Conservation (phyloP, 164 flowering plant species). For the Tetracentron sinense region DNA sequence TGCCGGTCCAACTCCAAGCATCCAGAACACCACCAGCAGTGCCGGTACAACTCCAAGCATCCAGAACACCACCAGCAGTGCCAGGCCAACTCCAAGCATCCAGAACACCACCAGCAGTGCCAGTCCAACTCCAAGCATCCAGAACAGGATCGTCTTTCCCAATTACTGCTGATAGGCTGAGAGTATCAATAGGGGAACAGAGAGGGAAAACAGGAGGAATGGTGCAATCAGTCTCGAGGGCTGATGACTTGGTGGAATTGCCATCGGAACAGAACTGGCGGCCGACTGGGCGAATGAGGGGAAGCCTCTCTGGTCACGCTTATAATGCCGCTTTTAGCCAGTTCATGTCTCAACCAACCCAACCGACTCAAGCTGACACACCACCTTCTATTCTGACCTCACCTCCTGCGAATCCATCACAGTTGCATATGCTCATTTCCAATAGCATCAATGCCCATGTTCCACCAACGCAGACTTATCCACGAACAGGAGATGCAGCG, state of each 20-base stretch:
- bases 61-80: conserved; percentile 26
- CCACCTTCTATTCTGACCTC: conserved; percentile 20
- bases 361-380: conserved; percentile 26
- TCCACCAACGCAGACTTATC: conserved; percentile 11
- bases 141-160: conserved; percentile 23
- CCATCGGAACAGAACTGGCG: conserved; percentile 52
- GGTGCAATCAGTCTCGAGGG: conserved; percentile 23
- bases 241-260: conserved; percentile 24
- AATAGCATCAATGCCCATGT: conserved; percentile 19
- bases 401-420: conserved; percentile 19
- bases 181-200: conserved; percentile 28
- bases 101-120: conserved; percentile 27
- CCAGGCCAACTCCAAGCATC: conserved; percentile 36
- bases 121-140: conserved; percentile 33
- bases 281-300: conserved; percentile 79
- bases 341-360: conserved; percentile 43
- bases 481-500: conserved; percentile 4
- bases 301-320: conserved; percentile 59
- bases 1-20: conserved; percentile 35
- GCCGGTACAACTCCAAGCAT: conserved; percentile 35
- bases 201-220: conserved; percentile 24
- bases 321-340: conserved; percentile 47
- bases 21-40: conserved; percentile 27
- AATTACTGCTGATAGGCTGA: conserved; percentile 12
- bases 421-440: conserved; percentile 21